Conservation (phyloP, 768 basidiomycete species). For the Boletus sensibilis region DNA sequence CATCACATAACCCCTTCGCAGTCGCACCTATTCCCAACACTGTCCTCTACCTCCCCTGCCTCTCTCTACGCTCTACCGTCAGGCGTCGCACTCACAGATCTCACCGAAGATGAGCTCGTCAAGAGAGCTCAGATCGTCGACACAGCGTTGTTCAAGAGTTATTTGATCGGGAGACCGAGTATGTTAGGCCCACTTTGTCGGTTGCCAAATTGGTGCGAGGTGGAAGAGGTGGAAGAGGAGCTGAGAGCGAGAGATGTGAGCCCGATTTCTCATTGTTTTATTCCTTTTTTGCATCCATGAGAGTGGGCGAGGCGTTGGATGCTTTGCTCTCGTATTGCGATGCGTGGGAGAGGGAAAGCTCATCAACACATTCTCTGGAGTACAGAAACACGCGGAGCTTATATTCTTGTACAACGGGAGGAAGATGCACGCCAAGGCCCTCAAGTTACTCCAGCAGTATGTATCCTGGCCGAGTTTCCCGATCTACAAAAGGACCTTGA, state of each 20-base stretch:
- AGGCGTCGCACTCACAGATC: constrained; percentile 62
- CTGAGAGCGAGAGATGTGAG: constrained; percentile 74
- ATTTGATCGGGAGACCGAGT: constrained; percentile 76
- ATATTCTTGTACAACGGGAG: constrained; percentile 91
- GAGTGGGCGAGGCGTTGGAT: background rate
- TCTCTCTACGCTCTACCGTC: constrained; percentile 76
- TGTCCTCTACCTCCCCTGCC: constrained; percentile 69
- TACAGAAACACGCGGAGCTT: constrained; percentile 87
- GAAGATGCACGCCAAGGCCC: constrained; percentile 90
- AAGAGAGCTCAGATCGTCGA: constrained; percentile 93
- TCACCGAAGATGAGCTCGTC: constrained; percentile 83
- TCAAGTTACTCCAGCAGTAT: constrained; percentile 81
- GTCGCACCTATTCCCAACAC: constrained; percentile 62
- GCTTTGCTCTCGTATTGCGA: background rate
- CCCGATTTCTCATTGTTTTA: background rate
- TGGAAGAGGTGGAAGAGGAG: constrained; percentile 88
- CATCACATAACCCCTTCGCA: constrained; percentile 68
- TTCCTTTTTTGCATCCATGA: background rate
- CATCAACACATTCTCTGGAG: background rate
- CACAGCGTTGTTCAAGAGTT: constrained; percentile 92
- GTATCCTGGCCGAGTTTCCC: constrained; percentile 25
- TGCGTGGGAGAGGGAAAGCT: background rate
- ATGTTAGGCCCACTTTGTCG: constrained; percentile 86
- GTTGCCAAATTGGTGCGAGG: constrained; percentile 96
- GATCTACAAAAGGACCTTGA: background rate